These are phyloP conservation scores for Pythium vanterpoolii DNA, from an alignment of 352 stramenopile species.

Conservation along the genomic window DNA sequence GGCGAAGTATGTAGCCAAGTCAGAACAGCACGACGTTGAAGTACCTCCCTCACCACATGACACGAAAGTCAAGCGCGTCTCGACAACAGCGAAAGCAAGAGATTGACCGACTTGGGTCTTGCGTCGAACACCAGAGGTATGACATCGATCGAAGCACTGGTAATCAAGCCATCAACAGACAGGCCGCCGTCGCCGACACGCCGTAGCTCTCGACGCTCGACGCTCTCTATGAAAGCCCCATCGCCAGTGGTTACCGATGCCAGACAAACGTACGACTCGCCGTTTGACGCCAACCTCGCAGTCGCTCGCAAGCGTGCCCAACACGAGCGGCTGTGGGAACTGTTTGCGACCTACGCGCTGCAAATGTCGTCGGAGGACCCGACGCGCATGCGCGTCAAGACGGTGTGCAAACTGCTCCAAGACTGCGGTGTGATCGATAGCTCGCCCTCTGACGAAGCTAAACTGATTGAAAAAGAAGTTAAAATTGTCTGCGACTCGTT, in stretches of 20 bases:
- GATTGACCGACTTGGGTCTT: not conserved
- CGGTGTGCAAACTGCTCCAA: slow-evolving; percentile 72
- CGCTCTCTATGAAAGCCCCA: not conserved
- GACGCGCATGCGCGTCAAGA: slow-evolving; percentile 61
- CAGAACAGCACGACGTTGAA: not conserved
- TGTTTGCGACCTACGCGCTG: slow-evolving; percentile 73
- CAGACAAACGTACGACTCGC: slow-evolving; percentile 47
- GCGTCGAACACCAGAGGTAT: not conserved
- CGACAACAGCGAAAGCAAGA: not conserved
- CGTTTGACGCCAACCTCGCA: slow-evolving; percentile 61
- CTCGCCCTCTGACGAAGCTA: slow-evolving; percentile 45
- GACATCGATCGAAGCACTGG: slow-evolving; percentile 2
- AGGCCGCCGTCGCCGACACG: too few relatives aligned
- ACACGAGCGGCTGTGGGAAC: slow-evolving; percentile 75
- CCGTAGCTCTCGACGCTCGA: too few relatives aligned
- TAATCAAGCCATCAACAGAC: slow-evolving; percentile 1
- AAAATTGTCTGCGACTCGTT: slow-evolving; percentile 74
- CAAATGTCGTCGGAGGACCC: slow-evolving; percentile 77
- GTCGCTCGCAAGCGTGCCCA: slow-evolving; percentile 49
- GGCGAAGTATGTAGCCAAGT: not conserved
- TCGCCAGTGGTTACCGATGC: not conserved
- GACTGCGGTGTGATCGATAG: slow-evolving; percentile 70
- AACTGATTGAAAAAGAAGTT: slow-evolving; percentile 71
- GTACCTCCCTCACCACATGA: too few relatives aligned
- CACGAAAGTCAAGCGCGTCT: not conserved